Evolutionary conservation across 257 asterid species (phyloP).

Genomic region (Datura wrightii): DNA sequence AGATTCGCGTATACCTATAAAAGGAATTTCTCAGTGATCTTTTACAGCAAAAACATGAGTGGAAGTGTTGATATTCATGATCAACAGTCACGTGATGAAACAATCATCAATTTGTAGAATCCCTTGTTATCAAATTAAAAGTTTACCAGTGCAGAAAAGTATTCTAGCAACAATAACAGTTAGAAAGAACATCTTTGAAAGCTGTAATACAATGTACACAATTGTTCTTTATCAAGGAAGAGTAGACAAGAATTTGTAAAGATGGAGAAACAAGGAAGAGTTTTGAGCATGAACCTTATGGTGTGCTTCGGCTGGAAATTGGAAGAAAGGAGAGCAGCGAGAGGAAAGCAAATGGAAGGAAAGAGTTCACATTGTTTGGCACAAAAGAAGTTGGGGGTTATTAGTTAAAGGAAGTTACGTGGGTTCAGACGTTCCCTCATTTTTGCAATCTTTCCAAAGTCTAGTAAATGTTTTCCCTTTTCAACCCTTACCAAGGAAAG

Average conservation of each 20-base stretch:
- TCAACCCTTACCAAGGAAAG: conserved; percentile 17
- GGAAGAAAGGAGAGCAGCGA: background rate
- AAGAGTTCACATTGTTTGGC: conserved; percentile 10
- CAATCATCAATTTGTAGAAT: conserved; percentile 14
- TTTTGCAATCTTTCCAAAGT: background rate
- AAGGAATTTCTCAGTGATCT: conserved; percentile 20
- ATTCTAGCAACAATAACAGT: conserved; percentile 14
- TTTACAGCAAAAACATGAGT: background rate
- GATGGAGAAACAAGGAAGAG: conserved; percentile 20
- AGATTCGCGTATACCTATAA: conserved; percentile 66
- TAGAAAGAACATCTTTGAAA: background rate
- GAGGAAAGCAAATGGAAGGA: conserved; percentile 4
- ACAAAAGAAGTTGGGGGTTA: background rate
- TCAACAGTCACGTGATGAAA: background rate
- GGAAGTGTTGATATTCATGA: background rate
- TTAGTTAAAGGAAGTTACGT: background rate
- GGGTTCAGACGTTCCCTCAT: background rate
- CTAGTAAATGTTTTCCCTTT: background rate
- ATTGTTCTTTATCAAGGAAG: conserved; percentile 9
- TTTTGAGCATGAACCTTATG: background rate
- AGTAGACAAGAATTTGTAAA: conserved; percentile 17
- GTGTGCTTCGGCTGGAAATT: conserved; percentile 4
- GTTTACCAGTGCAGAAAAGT: background rate
- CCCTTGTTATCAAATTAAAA: background rate
- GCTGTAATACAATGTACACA: background rate